phyloP scores from a whole-genome alignment of 352 stramenopile species.

The Phytopythium vexans region DNA sequence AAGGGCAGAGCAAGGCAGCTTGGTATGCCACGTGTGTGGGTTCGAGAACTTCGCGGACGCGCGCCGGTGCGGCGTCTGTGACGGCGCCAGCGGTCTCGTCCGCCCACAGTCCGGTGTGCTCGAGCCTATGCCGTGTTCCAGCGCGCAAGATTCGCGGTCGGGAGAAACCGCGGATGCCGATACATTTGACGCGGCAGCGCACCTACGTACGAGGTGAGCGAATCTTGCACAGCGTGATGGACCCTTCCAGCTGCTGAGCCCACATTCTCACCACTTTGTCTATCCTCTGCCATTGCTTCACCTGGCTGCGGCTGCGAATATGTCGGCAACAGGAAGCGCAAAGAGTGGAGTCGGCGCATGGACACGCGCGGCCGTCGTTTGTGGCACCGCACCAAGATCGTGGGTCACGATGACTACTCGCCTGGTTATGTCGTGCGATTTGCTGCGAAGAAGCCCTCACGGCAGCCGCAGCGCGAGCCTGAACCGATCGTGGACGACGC shows the following conservation, averaged over 20 bases:
- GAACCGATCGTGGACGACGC: slow-evolving; percentile 16
- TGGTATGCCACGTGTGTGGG: slow-evolving; percentile 32
- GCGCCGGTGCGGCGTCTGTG: slow-evolving; percentile 32
- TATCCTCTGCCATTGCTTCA: too few relatives aligned
- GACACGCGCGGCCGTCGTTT: slow-evolving; percentile 26
- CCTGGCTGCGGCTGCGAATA: too few relatives aligned
- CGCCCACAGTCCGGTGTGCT: too few relatives aligned
- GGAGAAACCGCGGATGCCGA: too few relatives aligned
- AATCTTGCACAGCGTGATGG: neutral
- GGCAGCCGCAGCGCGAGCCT: slow-evolving; percentile 19
- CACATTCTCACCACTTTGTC: too few relatives aligned
- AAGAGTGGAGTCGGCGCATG: slow-evolving; percentile 46
- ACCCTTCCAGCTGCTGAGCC: too few relatives aligned
- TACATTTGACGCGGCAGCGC: neutral
- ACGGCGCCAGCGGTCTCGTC: neutral
- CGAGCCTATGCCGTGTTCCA: too few relatives aligned
- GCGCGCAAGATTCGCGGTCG: too few relatives aligned
- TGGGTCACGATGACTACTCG: slow-evolving; percentile 18
- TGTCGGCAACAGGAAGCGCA: slow-evolving; percentile 18
- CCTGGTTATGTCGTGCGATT: slow-evolving; percentile 35
- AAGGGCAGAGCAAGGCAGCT: slow-evolving; percentile 33
- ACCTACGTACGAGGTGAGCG: slow-evolving; percentile 7
- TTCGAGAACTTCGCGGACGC: slow-evolving; percentile 49
- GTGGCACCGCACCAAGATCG: slow-evolving; percentile 30
- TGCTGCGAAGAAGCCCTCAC: neutral